Evolutionary conservation across 768 basidiomycete genomes (phyloP), one percentile per base, ranked within the genome.

Genomic region (Asterophora lycoperdoides): DNA sequence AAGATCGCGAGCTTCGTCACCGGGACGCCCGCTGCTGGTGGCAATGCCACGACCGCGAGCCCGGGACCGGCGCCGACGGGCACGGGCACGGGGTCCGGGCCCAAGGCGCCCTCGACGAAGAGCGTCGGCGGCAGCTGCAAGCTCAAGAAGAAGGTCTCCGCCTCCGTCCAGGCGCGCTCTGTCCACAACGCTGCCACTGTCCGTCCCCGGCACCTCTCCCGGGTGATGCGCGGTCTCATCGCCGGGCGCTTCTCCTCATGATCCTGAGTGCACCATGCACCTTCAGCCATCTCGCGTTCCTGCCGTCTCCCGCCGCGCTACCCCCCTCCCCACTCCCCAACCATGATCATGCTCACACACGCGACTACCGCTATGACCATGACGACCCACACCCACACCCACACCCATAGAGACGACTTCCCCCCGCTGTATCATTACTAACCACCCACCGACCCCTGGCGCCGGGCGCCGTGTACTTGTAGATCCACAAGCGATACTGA

Each of bases 1-100:
- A 49, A 67, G 5, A 58, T 81, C 18, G 78, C 77, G 4, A 50
- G 68, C 15, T 70, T 79, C 44, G 63, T 73, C 42, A 29, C 46
- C 15, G 61, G 57, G 13, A 52, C 46, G 41, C 54, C 51, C 4
- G 44, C 44, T 23, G 18, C 48, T 4, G 26, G 39, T 26, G 32
- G 37, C 18, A 37, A 29, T 14, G 11, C 48, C 26, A 8, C 61
- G 1, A 43, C 58, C 7, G 51, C 59, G 1, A 41, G 54, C n/a
- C 29, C 41, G 10, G 28, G 52, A 44, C 34, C 41, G 42, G 9
- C 28, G 2, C 3, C 39, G 13, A 29, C 51, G 18, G 0, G 9
- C 18, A 39, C 46, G 8, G 7, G 30, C 26, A 48, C 45, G 0
- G 15, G 26, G 8, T n/a, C 37, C 3, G 43, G 28, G 3, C n/a